These are phyloP conservation scores for Claviceps spartinae DNA, from an alignment of 2,329 filamentous ascomycete genomes.

Conservation along the genomic window DNA sequence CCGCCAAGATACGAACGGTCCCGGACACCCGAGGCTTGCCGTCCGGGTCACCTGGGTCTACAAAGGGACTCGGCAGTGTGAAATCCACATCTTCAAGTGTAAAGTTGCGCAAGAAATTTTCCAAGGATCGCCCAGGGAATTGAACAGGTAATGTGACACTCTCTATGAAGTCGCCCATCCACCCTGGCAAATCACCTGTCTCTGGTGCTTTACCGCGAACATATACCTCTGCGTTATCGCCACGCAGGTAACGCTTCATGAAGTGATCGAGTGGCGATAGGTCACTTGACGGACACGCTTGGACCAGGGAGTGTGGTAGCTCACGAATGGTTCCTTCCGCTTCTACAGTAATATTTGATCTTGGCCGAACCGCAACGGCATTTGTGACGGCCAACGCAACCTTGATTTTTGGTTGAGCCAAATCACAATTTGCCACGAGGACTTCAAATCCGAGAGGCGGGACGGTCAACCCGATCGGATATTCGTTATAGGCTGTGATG, in stretches of 20 bases:
- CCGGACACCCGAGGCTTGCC: constrained; percentile 71
- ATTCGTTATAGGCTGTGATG: constrained; percentile 58
- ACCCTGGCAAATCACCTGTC: constrained; percentile 56
- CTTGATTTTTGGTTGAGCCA: constrained; percentile 58
- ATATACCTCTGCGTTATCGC: constrained; percentile 65
- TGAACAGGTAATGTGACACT: constrained; percentile 75
- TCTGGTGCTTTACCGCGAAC: constrained; percentile 64
- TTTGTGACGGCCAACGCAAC: constrained; percentile 65
- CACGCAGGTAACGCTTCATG: constrained; percentile 68
- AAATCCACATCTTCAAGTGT: constrained; percentile 78
- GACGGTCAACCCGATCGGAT: constrained; percentile 61
- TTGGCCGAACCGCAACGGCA: constrained; percentile 52
- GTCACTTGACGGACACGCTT: constrained; percentile 59
- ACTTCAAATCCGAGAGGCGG: constrained; percentile 76
- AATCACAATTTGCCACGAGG: constrained; percentile 67
- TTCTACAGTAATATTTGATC: constrained; percentile 51
- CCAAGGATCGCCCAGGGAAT: constrained; percentile 69
- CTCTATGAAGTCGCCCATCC: constrained; percentile 68
- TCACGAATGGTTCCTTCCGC: constrained; percentile 59
- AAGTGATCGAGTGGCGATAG: constrained; percentile 77
- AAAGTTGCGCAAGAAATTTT: constrained; percentile 77
- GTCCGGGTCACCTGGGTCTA: constrained; percentile 59
- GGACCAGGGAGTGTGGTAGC: constrained; percentile 60
- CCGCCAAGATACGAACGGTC: constrained; percentile 64
- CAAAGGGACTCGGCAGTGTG: constrained; percentile 65